Base-by-base conservation (phyloP, 106 monocot species). In the Allium cepa region DNA sequence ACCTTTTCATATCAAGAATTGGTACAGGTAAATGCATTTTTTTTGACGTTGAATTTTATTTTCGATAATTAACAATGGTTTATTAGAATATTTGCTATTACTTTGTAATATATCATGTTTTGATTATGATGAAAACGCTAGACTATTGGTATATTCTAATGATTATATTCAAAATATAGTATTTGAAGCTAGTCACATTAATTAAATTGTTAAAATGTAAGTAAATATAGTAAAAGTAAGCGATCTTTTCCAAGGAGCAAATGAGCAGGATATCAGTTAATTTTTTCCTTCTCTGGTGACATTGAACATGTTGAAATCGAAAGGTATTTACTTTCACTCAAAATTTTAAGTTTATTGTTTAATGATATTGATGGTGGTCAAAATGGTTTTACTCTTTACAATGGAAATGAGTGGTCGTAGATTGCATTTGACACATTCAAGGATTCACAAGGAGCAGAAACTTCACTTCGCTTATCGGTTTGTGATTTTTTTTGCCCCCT, bases 391-490 rank as follows among this genome's bases (percentile, higher is more conserved):
- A 14, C 14, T 59, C 14, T 18, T 67, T 75, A 63, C 76, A 80
- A 75, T 68, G 80, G 65, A 47, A 71, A 76, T 64, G 76, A 80
- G 62, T 76, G 65, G 80, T 80, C 80, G 57, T 75, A 80, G 62
- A 63, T 72, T 62, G 80, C 80, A 45, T 72, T 71, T 80, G 80
- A 76, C 8, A 72, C 72, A 8, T 80, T 80, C 46, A 80, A 76
- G 58, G 80, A 80, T 62, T 72, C 76, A 58, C 80, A 80, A 47
- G 80, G 80, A 76, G 80, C 80, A 49, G 80, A 80, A 45, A 80
- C 80, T 63, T 75, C 80, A 50, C 17, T 76, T 17, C 80, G 75
- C 60, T 72, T 80, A 50, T 80, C 80, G 47, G 80, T 80, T 49
- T 49, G 52, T 68, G 28, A 9, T 48, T 48, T 36, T 36, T 36